Evolutionary conservation across 257 asterid genomes (phyloP), one percentile per base, ranked within the genome.

Genomic region (Jaltomata sinuosa): DNA sequence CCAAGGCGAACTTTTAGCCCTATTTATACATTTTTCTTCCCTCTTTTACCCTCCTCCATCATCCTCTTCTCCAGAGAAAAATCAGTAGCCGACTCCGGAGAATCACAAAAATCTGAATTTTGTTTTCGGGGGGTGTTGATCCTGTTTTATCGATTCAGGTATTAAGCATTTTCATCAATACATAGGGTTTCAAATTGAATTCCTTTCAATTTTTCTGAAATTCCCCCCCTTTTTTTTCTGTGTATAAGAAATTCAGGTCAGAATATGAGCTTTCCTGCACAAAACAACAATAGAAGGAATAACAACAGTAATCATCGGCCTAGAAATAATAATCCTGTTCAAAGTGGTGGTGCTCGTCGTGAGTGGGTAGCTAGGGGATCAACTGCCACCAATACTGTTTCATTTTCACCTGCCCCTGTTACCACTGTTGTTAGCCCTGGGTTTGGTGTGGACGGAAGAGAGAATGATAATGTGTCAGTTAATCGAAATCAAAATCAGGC

Each of bases 351-450:
- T 91, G 83, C 89, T 91, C 94, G 92, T 7, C 93, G 91, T 36
- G 90, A 92, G 95, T 97, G 99, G 99, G 92, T 97, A 71, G 97
- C 92, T 0, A 93, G 98, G 3, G 90, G 92, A 65, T 82, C 92
- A 22, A 84, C 90, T 14, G 74, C 91, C 57, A 88, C 87, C 47
- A n/a, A 84, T 2, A 22, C 84, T 52, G 27, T 85, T 77, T 22
- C 85, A 69, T 55, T 86, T 71, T 25, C 84, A 80, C 52, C 49
- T 8, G 52, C 82, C 34, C 85, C 82, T 59, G 84, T 90, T 36
- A 54, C 85, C 47, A 29, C 74, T 10, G 84, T 78, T 53, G 83
- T 27, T 81, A 84, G 40, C 21, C 87, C 85, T 36, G 84, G 53
- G 62, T 65, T 76, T 49, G 55, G 57, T 15, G 84, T 38, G 53